Evolutionary conservation across 495 filamentous ascomycete genomes (phyloP).

Genomic region (Aspergillus hancockii): DNA sequence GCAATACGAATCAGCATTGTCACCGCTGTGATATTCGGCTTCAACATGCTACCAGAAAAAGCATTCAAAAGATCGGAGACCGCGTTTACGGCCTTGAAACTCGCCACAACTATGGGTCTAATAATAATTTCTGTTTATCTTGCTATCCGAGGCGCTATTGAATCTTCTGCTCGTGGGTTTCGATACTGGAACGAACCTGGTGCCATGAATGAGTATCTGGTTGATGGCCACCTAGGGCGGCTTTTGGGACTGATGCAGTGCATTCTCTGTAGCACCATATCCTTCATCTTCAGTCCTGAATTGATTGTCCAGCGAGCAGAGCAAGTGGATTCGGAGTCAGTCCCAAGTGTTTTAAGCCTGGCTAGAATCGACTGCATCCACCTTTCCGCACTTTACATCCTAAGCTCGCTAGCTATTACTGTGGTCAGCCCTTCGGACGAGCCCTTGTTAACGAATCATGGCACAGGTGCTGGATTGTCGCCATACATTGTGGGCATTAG

Average conservation of each 20-base stretch:
- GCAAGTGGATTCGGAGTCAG: slow-evolving; percentile 39
- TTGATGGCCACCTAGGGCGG: slow-evolving; percentile 59
- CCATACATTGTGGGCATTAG: slow-evolving; percentile 38
- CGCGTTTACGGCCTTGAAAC: slow-evolving; percentile 75
- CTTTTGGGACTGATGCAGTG: slow-evolving; percentile 72
- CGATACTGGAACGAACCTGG: slow-evolving; percentile 75
- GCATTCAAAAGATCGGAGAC: slow-evolving; percentile 80
- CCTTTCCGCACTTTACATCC: slow-evolving; percentile 59
- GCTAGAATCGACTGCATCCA: slow-evolving; percentile 26
- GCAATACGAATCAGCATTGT: slow-evolving; percentile 74
- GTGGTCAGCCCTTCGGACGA: slow-evolving; percentile 59
- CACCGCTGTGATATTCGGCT: slow-evolving; percentile 63
- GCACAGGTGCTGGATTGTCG: slow-evolving; percentile 47
- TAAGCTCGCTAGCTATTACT: slow-evolving; percentile 58
- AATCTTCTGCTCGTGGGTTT: slow-evolving; percentile 68
- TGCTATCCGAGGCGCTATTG: slow-evolving; percentile 67
- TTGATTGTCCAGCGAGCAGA: slow-evolving; percentile 54
- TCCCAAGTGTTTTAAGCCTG: slow-evolving; percentile 26
- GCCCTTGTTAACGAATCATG: slow-evolving; percentile 48
- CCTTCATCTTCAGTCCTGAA: slow-evolving; percentile 58
- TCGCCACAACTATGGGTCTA: slow-evolving; percentile 74
- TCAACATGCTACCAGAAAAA: slow-evolving; percentile 80
- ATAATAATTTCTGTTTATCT: slow-evolving; percentile 67
- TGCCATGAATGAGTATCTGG: slow-evolving; percentile 65
- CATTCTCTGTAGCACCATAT: slow-evolving; percentile 53